Evolutionary conservation across 148 eudicot species (phyloP), one percentile per base, ranked within the genome.

Genomic region (Rhododendron griersonianum): DNA sequence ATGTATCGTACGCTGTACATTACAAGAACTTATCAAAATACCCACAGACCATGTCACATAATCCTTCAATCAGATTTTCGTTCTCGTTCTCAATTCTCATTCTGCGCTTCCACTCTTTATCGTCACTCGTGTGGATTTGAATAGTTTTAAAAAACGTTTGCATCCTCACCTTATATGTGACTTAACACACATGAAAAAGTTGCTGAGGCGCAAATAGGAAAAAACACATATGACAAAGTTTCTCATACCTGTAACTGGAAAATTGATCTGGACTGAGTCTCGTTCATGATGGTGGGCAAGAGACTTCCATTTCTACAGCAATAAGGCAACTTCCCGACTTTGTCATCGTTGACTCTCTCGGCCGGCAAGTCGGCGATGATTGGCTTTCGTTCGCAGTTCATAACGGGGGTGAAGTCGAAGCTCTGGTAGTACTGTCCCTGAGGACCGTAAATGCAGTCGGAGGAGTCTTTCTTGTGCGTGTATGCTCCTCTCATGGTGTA

Each of bases 281-380:
- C 96, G 78, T 94, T 95, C 98, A 96, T 96, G 4, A 89, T 91
- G 19, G 90, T 88, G 0, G 99, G 98, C 79, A 94, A 28, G n/a
- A 95, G 80, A 0, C 91, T 92, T 11, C 99, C 99, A 48, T 95
- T 93, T 61, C 89, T 86, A 85, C 99, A 96, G 71, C 99, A 96
- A 45, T 14, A 94, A 0, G 99, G 99, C 69, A 96, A 73, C 63
- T 93, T 95, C 14, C 99, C 99, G 11, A 96, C 84, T 85, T 94
- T 96, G 0, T 94, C 98, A 44, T 95, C 98, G 1, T 95, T 87
- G 16, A 86, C 87, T 78, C 13, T 89, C 69, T 94, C 96, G 0
- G 85, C 80, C 3, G 99, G 99, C 37, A 96, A 87, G 84, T 96
- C 99, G 0, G 93, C 76, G 57, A 96, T 96, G 5, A 91, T 28